Percentiles rank a stretch among this genome's conserved stretches.
These are phyloP conservation scores for Grosmannia huntii DNA, from an alignment of 2,329 filamentous ascomycete species.

Conservation along the genomic window DNA sequence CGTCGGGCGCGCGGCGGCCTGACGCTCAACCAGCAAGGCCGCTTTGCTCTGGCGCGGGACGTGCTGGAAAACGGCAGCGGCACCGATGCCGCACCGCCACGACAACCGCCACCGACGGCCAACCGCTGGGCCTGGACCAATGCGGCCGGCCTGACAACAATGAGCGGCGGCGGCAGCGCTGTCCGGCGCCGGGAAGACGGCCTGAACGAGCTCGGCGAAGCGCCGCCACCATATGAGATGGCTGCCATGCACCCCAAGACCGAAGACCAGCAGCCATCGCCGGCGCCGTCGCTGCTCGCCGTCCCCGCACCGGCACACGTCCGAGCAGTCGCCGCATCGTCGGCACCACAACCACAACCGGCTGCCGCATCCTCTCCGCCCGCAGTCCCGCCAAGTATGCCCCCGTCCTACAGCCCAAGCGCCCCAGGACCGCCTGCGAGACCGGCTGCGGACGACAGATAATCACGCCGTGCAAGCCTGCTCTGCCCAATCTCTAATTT, in stretches of 20 bases:
- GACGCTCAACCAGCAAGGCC: slow-evolving; percentile 7
- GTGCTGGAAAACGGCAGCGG: slow-evolving; percentile 1
- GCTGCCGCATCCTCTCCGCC: background rate
- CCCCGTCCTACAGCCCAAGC: background rate
- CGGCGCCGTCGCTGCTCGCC: background rate
- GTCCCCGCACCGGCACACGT: background rate
- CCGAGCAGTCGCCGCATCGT: background rate
- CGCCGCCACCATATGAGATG: slow-evolving; percentile 15
- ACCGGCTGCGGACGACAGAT: background rate
- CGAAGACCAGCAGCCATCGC: background rate
- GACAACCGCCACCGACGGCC: background rate
- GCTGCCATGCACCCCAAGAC: background rate
- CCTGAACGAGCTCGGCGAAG: slow-evolving; percentile 16
- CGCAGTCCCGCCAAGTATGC: background rate
- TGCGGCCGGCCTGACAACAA: background rate
- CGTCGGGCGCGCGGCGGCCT: background rate
- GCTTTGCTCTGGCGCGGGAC: slow-evolving; percentile 6
- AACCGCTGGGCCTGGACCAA: slow-evolving; percentile 10
- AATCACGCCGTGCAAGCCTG: background rate
- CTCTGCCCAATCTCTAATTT: background rate
- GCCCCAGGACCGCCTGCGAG: background rate
- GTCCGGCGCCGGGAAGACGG: slow-evolving; percentile 10
- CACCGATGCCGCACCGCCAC: too few relatives aligned
- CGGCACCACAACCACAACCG: background rate
- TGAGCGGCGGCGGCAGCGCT: background rate